Evolutionary conservation across 441 rosid species (phyloP), one percentile per base, ranked within the genome.

Genomic region (Populus hybrid): DNA sequence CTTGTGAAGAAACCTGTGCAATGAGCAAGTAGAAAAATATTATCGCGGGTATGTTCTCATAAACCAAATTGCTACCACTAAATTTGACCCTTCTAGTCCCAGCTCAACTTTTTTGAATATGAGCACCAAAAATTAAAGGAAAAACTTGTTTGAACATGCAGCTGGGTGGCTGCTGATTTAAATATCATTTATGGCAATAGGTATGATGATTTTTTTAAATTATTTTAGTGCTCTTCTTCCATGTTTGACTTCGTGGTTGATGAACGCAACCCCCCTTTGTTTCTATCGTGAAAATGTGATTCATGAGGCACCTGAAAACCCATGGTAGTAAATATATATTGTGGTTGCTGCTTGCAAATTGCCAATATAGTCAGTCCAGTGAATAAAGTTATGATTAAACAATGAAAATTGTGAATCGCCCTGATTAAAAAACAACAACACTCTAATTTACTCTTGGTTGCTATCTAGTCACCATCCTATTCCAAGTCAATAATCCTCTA

Each of bases 401-500:
- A 65, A 65, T 12, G 14, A 65, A 65, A 21, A 21, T 23, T 24
- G 68, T 65, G 32, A 21, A 65, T 21, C 32, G 3, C 32, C 30
- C 68, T 65, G 6, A 65, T 18, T 54, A 54, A 30, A 30, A 30
- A 30, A 30, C 0, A 54, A 54, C 6, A 54, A 18, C 50, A 3
- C 50, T 10, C 50, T 42, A 42, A 6, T 7, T 10, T 32, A n/a
- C 32, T 3, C 32, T 30, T 50, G 20, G 57, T 70, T 46, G 69
- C 28, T 70, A 67, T 65, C 30, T 42, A 65, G 57, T 30, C 78
- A 72, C 68, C 63, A 26, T 34, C 50, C 24, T 23, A 46, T 70
- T 30, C 54, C 46, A 77, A 74, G 85, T 80, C 83, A 77, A 74
- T 36, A n/a, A 63, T 69, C n/a, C 32, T 14, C 68, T n/a, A 46